Conservation (phyloP, 805 yeast genomes). For the Saturnispora halmiae region DNA sequence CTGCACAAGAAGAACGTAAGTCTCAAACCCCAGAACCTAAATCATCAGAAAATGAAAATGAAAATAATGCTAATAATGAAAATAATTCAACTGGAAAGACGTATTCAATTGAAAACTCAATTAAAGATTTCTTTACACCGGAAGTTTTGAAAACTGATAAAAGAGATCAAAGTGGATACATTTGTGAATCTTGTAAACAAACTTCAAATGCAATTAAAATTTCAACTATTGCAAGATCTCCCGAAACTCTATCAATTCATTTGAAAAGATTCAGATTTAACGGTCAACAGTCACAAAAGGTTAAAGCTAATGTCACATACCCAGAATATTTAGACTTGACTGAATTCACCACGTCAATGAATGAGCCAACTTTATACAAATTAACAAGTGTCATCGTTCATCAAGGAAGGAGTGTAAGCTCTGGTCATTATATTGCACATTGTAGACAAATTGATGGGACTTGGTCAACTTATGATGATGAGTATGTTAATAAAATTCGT, state of each 20-base stretch:
- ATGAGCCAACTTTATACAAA: constrained; percentile 51
- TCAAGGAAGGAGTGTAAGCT: constrained; percentile 84
- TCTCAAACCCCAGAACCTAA: constrained; percentile 21
- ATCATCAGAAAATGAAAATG: background rate
- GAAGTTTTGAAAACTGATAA: constrained; percentile 67
- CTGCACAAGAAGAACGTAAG: constrained; percentile 22
- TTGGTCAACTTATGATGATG: constrained; percentile 95
- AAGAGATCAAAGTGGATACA: constrained; percentile 66
- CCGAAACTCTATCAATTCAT: constrained; percentile 82
- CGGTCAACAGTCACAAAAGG: constrained; percentile 66
- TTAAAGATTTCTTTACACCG: constrained; percentile 72
- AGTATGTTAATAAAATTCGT: constrained; percentile 62
- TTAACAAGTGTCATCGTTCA: constrained; percentile 82
- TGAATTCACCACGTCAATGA: constrained; percentile 42
- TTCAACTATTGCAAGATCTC: constrained; percentile 67
- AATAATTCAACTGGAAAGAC: constrained; percentile 6
- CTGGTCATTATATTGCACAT: constrained; percentile 90
- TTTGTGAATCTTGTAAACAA: constrained; percentile 77
- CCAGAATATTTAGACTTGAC: constrained; percentile 70
- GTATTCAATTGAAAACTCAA: constrained; percentile 65
- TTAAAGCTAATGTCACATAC: constrained; percentile 78
- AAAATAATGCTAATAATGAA: background rate
- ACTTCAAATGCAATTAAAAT: constrained; percentile 71
- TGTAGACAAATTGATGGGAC: constrained; percentile 86
- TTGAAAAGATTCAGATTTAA: constrained; percentile 86